Conservation (phyloP, 169 alveolate genomes). For the Ichthyophthirius multifiliis region DNA sequence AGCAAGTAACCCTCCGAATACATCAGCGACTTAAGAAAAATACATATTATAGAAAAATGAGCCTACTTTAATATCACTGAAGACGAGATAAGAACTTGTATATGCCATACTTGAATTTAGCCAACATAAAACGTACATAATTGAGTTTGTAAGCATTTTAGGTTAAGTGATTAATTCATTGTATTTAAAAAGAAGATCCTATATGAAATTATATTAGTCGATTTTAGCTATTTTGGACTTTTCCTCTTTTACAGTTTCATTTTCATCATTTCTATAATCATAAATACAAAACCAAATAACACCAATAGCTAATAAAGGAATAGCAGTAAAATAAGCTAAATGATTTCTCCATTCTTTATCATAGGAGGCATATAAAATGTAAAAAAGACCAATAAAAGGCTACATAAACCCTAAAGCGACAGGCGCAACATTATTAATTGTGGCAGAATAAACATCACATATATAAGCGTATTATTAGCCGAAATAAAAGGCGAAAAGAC, state of each 20-base stretch:
- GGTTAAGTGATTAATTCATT: background rate
- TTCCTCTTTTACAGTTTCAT: background rate
- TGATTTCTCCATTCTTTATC: background rate
- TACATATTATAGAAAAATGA: background rate
- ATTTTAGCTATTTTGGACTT: background rate
- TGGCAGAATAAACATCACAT: background rate
- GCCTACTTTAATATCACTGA: background rate
- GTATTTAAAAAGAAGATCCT: background rate
- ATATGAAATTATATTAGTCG: background rate
- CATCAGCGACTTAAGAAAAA: background rate
- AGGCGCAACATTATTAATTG: background rate
- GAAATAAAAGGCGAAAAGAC: background rate
- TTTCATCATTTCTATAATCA: conserved; percentile 7
- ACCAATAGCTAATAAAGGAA: background rate
- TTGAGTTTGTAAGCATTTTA: background rate
- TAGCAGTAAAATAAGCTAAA: background rate
- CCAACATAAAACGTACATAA: background rate
- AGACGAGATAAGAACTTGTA: background rate
- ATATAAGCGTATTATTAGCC: conserved; percentile 6
- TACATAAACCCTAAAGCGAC: background rate
- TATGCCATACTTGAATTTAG: background rate
- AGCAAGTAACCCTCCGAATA: no score
- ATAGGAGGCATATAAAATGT: background rate
- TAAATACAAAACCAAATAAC: background rate
- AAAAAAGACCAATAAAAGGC: conserved; percentile 4